Percentiles rank a stretch among this genome's conserved stretches.
Conservation (phyloP, 2,329 filamentous ascomycete genomes). For the Fusarium sp. region DNA sequence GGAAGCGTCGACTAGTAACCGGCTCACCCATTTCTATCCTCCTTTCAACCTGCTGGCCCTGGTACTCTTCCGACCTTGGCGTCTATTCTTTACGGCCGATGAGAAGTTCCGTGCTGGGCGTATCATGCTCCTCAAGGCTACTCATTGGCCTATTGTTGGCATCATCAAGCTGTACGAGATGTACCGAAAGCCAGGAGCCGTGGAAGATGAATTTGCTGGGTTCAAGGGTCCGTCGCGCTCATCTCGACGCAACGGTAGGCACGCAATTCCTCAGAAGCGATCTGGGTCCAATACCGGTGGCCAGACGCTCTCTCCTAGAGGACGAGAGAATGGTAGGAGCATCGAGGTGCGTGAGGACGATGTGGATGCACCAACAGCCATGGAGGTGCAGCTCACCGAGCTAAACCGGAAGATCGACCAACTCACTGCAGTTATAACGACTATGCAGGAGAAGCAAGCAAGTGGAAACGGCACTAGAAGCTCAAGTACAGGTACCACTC, state of each 20-base stretch:
- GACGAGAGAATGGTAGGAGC: constrained; percentile 24
- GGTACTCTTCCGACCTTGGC: constrained; percentile 74
- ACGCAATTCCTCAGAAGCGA: constrained; percentile 22
- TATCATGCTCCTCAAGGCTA: constrained; percentile 69
- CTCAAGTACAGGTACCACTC: constrained; percentile 1
- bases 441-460: constrained; percentile 53
- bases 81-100: constrained; percentile 71
- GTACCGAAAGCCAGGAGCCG: constrained; percentile 49
- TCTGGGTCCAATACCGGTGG: constrained; percentile 29
- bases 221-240: constrained; percentile 56
- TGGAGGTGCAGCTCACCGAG: constrained; percentile 63
- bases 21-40: constrained; percentile 74
- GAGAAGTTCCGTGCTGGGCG: constrained; percentile 67
- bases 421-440: constrained; percentile 61
- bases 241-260: constrained; percentile 32
- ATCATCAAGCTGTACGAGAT: constrained; percentile 74
- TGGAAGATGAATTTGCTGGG: constrained; percentile 54
- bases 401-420: constrained; percentile 66
- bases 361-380: constrained; percentile 48
- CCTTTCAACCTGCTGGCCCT: constrained; percentile 79
- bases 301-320: constrained; percentile 24
- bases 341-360: constrained; percentile 46
- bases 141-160: constrained; percentile 73
- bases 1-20: constrained; percentile 72
- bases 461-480: constrained; percentile 3